Evolutionary conservation across 768 basidiomycete genomes (phyloP).

Genomic region (Boletus reticuloceps): DNA sequence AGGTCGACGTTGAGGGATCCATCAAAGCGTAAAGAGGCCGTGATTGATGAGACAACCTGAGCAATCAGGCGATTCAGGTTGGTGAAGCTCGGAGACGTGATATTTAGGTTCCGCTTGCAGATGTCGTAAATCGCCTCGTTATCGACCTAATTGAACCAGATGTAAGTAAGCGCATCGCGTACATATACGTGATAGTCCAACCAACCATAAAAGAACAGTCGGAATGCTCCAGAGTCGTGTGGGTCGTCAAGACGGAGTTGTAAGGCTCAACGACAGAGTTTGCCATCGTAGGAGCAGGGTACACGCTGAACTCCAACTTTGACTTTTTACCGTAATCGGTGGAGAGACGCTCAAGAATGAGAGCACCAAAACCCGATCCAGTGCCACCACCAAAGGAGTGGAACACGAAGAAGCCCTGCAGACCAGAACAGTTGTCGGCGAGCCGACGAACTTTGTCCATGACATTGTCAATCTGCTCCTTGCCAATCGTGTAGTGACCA

Average conservation of each 20-base stretch:
- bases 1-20: slow-evolving; percentile 68
- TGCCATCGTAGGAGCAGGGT: slow-evolving; percentile 89
- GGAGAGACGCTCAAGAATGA: slow-evolving; percentile 92
- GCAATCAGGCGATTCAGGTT: slow-evolving; percentile 98
- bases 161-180: slow-evolving; percentile 1
- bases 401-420: slow-evolving; percentile 99
- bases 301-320: slow-evolving; percentile 97
- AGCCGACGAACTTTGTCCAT: slow-evolving; percentile 95
- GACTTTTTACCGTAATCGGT: slow-evolving; percentile 99
- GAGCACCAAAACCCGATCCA: slow-evolving; percentile 96
- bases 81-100: slow-evolving; percentile 83
- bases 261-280: slow-evolving; percentile 98
- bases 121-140: slow-evolving; percentile 80
- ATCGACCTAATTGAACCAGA: slow-evolving; percentile 50
- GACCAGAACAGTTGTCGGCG: slow-evolving; percentile 93
- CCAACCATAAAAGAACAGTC: slow-evolving; percentile 98
- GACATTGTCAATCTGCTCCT: slow-evolving; percentile 94
- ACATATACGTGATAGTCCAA: slow-evolving; percentile 8
- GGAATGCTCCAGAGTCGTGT: slow-evolving; percentile 97
- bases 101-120: slow-evolving; percentile 87
- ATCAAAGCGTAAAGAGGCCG: slow-evolving; percentile 78
- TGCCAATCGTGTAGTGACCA: slow-evolving; percentile 98
- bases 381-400: slow-evolving; percentile 99
- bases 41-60: slow-evolving; percentile 97
- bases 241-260: slow-evolving; percentile 95